These are phyloP conservation scores for Circinella umbellata DNA, from an alignment of 371 early-diverging fungal species.

Conservation along the genomic window DNA sequence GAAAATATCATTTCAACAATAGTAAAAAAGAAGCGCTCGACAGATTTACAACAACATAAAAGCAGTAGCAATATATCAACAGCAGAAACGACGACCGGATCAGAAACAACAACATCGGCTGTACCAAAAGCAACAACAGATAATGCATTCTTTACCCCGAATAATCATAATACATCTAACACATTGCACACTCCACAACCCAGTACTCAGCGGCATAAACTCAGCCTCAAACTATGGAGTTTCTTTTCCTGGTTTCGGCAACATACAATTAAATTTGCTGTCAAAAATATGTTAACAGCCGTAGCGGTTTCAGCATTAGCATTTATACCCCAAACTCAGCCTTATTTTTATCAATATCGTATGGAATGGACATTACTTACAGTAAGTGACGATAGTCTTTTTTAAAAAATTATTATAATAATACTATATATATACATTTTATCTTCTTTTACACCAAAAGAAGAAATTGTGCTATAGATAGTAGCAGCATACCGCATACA, in stretches of 20 bases:
- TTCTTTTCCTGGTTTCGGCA: constrained; percentile 65
- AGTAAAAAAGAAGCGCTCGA: neutral
- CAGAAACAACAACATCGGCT: neutral
- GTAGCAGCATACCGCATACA: neutral
- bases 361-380: constrained; percentile 84
- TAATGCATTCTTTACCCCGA: constrained; percentile 35
- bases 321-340: constrained; percentile 65
- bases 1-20: neutral
- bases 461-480: neutral
- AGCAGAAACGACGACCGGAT: neutral
- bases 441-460: neutral
- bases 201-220: constrained; percentile 45
- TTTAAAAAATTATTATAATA: neutral
- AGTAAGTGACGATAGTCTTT: constrained; percentile 30
- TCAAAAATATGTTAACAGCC: constrained; percentile 69
- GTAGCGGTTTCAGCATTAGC: constrained; percentile 69
- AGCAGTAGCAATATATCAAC: neutral
- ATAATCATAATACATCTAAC: constrained; percentile 55
- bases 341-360: constrained; percentile 63
- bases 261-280: constrained; percentile 71
- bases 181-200: constrained; percentile 74
- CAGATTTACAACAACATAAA: no score
- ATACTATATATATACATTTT: neutral
- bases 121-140: neutral
- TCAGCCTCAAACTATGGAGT: constrained; percentile 62